phyloP scores from a whole-genome alignment of 495 filamentous ascomycete genomes.

The Xylaria flabelliformis region DNA sequence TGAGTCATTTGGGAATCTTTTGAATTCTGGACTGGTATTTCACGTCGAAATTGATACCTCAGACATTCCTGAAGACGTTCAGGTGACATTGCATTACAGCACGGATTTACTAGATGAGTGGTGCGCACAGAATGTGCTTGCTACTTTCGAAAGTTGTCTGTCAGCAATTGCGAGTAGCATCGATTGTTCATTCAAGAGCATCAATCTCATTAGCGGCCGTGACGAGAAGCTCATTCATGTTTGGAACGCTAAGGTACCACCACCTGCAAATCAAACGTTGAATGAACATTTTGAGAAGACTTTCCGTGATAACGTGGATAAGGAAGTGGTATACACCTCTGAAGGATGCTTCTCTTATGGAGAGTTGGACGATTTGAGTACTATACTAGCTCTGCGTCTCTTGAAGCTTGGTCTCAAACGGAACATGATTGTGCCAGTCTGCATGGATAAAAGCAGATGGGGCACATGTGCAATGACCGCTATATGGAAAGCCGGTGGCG shows the following conservation, averaged over 20 bases:
- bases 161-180: not conserved
- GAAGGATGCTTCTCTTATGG: not conserved
- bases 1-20: not conserved
- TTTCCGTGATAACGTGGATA: not conserved
- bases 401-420: not conserved
- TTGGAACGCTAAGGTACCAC: not conserved
- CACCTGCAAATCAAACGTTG: conserved; percentile 3
- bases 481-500: not conserved
- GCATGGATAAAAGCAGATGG: conserved; percentile 5
- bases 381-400: not conserved
- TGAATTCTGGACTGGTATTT: not conserved
- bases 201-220: not conserved
- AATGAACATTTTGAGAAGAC: conserved; percentile 4
- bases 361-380: not conserved
- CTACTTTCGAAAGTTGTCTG: not conserved
- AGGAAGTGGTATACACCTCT: conserved; percentile 6
- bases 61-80: not conserved
- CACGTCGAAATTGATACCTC: not conserved
- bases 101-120: conserved; percentile 4
- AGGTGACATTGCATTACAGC: conserved; percentile 6
- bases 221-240: not conserved
- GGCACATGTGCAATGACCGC: not conserved
- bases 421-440: not conserved
- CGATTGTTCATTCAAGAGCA: not conserved
- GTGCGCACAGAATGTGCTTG: conserved; percentile 7